Percentiles rank a stretch among this genome's conserved stretches.
Conservation (phyloP, 192 early-diverging fungal genomes). For the Coemansia sp. region DNA sequence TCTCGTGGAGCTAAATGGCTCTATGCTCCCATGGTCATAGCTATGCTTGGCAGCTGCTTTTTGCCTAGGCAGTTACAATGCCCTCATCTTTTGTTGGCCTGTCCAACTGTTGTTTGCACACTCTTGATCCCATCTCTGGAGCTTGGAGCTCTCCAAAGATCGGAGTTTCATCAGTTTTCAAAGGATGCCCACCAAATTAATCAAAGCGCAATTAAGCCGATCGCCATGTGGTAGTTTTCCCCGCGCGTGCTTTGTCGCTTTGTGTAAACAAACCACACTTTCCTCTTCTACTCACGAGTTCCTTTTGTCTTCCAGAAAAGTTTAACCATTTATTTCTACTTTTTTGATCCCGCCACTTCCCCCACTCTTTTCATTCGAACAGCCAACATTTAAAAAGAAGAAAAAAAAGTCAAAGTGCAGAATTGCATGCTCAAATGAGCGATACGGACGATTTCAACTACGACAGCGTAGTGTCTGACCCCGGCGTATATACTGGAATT, state of each 20-base stretch:
- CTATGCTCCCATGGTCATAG: background rate
- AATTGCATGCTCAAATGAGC: slow-evolving; percentile 22
- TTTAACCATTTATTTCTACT: background rate
- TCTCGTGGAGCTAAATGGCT: background rate
- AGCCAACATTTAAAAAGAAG: background rate
- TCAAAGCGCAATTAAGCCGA: background rate
- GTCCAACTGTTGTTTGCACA: no score
- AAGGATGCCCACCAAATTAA: no score
- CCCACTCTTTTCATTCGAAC: background rate
- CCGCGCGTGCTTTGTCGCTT: background rate
- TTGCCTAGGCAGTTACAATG: background rate
- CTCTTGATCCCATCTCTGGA: no score
- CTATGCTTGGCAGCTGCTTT: background rate
- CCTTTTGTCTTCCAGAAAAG: slow-evolving; percentile 8
- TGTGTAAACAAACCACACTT: background rate
- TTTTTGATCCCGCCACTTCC: background rate
- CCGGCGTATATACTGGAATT: slow-evolving; percentile 20
- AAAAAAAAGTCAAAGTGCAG: background rate
- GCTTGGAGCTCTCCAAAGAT: no score
- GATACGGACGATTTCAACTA: slow-evolving; percentile 39
- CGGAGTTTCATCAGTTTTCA: no score
- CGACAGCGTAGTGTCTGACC: slow-evolving; percentile 47
- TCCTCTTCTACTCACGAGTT: background rate
- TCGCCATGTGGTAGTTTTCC: background rate
- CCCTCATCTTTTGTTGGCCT: background rate